Evolutionary conservation across 2,329 filamentous ascomycete genomes (phyloP).

Genomic region (Clonostachys solani): DNA sequence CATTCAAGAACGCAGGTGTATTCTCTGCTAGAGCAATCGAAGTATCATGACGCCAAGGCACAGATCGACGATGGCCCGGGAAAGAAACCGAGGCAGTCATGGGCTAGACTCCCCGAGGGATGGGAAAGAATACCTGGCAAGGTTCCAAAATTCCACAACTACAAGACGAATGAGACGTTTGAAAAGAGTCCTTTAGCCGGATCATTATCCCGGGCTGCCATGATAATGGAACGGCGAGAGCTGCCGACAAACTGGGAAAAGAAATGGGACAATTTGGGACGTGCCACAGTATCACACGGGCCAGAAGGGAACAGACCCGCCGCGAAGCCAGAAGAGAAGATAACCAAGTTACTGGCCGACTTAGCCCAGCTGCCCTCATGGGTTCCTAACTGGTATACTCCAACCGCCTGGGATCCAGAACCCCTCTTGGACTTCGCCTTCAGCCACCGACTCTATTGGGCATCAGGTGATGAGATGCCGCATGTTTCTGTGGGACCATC

Average conservation of each 20-base stretch:
- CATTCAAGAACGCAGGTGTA: not conserved
- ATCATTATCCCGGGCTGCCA: no score
- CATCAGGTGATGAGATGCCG: not conserved
- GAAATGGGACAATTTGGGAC: not conserved
- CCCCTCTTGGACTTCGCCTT: not conserved
- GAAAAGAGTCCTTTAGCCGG: not conserved
- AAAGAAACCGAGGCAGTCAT: not conserved
- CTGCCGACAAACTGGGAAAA: not conserved
- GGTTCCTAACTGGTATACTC: not conserved
- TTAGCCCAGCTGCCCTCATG: not conserved
- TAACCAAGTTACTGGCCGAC: not conserved
- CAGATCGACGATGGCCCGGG: not conserved
- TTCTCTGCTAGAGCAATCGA: not conserved
- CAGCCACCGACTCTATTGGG: not conserved
- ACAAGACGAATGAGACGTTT: not conserved
- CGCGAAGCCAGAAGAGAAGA: not conserved
- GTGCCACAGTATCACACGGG: not conserved
- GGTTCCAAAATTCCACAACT: not conserved
- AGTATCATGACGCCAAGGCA: not conserved
- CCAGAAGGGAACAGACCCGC: not conserved
- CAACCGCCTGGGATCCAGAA: not conserved
- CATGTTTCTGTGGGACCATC: not conserved
- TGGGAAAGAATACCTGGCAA: not conserved
- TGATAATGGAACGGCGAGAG: not conserved
- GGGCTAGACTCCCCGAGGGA: not conserved